phyloP scores from a whole-genome alignment of 768 basidiomycete species.

The Dacryopinax spathularia region DNA sequence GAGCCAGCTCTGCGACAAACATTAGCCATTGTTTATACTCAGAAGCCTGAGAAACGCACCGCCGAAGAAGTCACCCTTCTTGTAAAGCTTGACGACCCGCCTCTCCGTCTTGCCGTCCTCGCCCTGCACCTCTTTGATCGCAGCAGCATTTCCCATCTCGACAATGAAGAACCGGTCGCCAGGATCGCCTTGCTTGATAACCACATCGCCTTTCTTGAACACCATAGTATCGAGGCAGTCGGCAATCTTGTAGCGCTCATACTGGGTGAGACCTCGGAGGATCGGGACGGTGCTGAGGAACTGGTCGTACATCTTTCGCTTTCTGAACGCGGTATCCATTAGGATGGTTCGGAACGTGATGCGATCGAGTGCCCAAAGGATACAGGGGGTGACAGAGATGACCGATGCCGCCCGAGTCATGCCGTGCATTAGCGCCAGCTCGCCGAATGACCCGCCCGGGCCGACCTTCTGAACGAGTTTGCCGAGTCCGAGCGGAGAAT shows the following conservation, averaged over 20 bases:
- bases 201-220: conserved; percentile 69
- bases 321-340: conserved; percentile 76
- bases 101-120: conserved; percentile 48
- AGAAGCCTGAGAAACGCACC: conserved; percentile 36
- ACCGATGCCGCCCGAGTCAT: conserved; percentile 93
- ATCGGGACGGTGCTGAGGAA: conserved; percentile 87
- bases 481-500: conserved; percentile 54
- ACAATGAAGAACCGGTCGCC: conserved; percentile 97
- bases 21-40: not conserved
- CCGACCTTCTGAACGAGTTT: conserved; percentile 73
- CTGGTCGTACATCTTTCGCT: conserved; percentile 89
- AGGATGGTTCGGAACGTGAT: conserved; percentile 98
- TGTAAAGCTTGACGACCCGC: conserved; percentile 57
- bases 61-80: conserved; percentile 96
- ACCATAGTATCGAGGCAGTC: conserved; percentile 80
- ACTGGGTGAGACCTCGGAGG: conserved; percentile 67
- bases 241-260: conserved; percentile 92
- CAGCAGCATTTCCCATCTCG: conserved; percentile 82
- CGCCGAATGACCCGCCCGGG: conserved; percentile 81
- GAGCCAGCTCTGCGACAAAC: conserved; percentile 57
- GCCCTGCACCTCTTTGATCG: conserved; percentile 54
- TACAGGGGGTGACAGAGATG: conserved; percentile 63
- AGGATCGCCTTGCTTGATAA: conserved; percentile 85
- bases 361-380: conserved; percentile 89
- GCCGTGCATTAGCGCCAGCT: conserved; percentile 95